Evolutionary conservation across 78 protist genomes (phyloP).

Genomic region (Creolimax fragrantissima): DNA sequence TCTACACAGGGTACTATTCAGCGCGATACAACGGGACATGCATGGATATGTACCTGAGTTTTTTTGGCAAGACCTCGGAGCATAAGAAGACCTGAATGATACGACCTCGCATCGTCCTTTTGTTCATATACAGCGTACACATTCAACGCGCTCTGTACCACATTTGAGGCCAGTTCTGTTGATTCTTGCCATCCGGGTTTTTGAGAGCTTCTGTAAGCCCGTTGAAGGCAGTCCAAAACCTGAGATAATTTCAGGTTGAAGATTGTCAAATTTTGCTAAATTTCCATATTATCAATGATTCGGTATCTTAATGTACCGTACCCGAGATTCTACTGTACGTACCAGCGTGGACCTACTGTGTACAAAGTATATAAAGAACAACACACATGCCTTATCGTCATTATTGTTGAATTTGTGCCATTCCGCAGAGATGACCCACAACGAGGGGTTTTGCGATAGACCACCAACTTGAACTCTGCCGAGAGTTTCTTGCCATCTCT

Average conservation of each 20-base stretch:
- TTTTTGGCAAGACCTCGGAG: not conserved
- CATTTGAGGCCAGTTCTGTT: not conserved
- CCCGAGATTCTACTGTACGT: no score
- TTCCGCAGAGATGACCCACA: not conserved
- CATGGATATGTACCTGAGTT: not conserved
- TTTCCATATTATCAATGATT: no score
- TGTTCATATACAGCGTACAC: not conserved
- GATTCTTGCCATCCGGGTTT: not conserved
- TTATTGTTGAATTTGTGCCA: not conserved
- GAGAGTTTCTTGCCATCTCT: not conserved
- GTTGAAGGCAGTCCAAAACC: not conserved
- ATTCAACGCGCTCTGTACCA: not conserved
- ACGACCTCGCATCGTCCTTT: not conserved
- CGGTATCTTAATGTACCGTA: no score
- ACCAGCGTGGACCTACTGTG: no score
- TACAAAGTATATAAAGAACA: no score
- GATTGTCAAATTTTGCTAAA: not conserved
- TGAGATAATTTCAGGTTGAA: not conserved
- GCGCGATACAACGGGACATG: no score
- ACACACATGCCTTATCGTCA: not conserved
- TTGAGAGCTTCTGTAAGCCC: not conserved
- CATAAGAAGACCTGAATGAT: not conserved
- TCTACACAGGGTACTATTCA: no score
- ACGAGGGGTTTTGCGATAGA: not conserved
- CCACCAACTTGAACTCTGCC: not conserved